phyloP scores from a whole-genome alignment of 2,329 filamentous ascomycete species.

The Phoma sp. region DNA sequence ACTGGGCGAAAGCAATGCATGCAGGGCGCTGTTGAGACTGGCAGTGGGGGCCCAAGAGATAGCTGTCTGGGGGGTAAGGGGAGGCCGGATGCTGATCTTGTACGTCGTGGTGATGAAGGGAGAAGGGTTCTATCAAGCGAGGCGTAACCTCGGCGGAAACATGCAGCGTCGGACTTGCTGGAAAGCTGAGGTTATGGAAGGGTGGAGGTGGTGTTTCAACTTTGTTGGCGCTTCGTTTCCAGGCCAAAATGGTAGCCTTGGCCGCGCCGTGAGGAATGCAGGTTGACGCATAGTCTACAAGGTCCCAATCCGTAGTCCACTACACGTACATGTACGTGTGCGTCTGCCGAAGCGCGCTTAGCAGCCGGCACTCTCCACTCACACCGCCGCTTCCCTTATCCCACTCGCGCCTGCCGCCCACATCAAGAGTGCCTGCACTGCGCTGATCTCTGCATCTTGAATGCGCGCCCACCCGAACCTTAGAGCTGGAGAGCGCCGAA shows the following conservation, averaged over 20 bases:
- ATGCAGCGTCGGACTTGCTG: constrained; percentile 4
- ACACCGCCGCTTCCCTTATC: constrained; percentile 19
- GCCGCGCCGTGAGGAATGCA: constrained; percentile 13
- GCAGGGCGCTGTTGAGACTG: neutral
- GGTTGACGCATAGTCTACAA: constrained; percentile 5
- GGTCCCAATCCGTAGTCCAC: constrained; percentile 10
- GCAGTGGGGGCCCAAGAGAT: neutral
- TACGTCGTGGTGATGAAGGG: constrained; percentile 8
- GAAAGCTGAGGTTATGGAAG: neutral
- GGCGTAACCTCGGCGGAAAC: constrained; percentile 15
- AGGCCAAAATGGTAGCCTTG: constrained; percentile 5
- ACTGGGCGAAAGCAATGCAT: constrained; percentile 1
- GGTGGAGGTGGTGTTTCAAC: constrained; percentile 11
- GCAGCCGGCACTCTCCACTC: constrained; percentile 14
- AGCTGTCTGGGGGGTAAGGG: neutral
- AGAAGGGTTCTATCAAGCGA: constrained; percentile 5
- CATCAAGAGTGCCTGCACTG: constrained; percentile 12
- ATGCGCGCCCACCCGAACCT: constrained; percentile 7
- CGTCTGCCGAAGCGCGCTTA: constrained; percentile 21
- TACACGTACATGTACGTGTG: constrained; percentile 19
- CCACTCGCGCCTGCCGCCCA: constrained; percentile 17
- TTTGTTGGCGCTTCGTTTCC: constrained; percentile 9
- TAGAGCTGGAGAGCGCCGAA: constrained; percentile 3
- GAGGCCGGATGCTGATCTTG: constrained; percentile 13
- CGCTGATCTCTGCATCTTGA: constrained; percentile 11